A percentile compares a stretch with the other conserved stretches of the same genome.
Conservation (phyloP, 2,329 filamentous ascomycete genomes). For the Akanthomyces muscarius region DNA sequence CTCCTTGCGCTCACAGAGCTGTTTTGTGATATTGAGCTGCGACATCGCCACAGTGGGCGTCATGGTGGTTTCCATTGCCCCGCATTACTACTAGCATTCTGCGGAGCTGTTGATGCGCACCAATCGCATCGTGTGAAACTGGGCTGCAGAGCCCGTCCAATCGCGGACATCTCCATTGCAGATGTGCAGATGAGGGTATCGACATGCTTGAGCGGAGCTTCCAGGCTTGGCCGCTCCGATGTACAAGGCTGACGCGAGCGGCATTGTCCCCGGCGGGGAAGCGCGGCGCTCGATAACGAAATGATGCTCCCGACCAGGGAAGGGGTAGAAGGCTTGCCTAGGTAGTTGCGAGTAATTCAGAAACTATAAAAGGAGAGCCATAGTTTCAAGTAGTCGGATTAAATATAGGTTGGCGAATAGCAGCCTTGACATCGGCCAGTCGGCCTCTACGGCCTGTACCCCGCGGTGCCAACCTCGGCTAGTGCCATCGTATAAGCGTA, state of each 20-base stretch:
- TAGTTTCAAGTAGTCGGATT: background rate
- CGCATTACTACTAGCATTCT: background rate
- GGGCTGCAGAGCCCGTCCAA: background rate
- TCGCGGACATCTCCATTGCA: background rate
- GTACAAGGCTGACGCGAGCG: background rate
- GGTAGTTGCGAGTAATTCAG: background rate
- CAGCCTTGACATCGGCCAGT: background rate
- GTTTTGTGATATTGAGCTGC: background rate
- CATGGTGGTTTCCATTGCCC: slow-evolving; percentile 1
- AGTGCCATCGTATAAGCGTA: background rate
- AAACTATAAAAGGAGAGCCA: background rate
- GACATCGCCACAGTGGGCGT: slow-evolving; percentile 7
- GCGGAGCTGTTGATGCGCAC: slow-evolving; percentile 17
- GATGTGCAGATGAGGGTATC: background rate
- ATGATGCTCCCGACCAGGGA: background rate
- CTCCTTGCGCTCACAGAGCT: background rate
- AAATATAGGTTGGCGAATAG: background rate
- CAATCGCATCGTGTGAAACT: slow-evolving; percentile 14
- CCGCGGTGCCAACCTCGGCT: background rate
- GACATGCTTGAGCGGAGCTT: background rate
- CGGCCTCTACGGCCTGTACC: background rate
- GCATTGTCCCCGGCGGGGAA: background rate
- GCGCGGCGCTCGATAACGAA: background rate
- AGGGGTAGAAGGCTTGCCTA: background rate
- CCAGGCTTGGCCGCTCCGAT: background rate